These are phyloP conservation scores for Cadophora malorum DNA, from an alignment of 2,329 filamentous ascomycete species.

Conservation along the genomic window DNA sequence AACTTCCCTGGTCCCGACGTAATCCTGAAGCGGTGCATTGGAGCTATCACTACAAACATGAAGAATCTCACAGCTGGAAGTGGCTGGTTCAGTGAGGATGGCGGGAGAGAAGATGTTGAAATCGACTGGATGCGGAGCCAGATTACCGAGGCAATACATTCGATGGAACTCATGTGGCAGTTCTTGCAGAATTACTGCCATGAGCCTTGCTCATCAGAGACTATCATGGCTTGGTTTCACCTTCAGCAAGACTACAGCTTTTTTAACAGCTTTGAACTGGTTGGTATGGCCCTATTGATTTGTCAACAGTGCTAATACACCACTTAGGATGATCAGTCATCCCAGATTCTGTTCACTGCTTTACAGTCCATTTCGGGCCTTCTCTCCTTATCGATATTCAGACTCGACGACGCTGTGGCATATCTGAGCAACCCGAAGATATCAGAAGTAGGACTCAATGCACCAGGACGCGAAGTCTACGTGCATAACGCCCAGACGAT, in stretches of 20 bases:
- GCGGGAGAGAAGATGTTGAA: slow-evolving; percentile 59
- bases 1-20: background rate
- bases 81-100: slow-evolving; percentile 53
- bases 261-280: slow-evolving; percentile 66
- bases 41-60: slow-evolving; percentile 55
- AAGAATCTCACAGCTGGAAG: slow-evolving; percentile 50
- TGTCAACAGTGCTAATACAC: slow-evolving; percentile 21
- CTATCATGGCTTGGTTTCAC: slow-evolving; percentile 76
- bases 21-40: slow-evolving; percentile 50
- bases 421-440: slow-evolving; percentile 43
- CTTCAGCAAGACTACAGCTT: slow-evolving; percentile 73
- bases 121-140: slow-evolving; percentile 66
- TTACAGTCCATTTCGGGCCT: slow-evolving; percentile 74
- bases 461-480: slow-evolving; percentile 61
- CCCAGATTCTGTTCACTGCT: slow-evolving; percentile 57
- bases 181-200: slow-evolving; percentile 65
- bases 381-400: slow-evolving; percentile 75
- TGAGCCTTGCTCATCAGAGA: slow-evolving; percentile 59
- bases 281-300: slow-evolving; percentile 44
- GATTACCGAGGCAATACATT: slow-evolving; percentile 74
- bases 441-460: slow-evolving; percentile 35
- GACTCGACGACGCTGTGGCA: slow-evolving; percentile 47
- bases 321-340: slow-evolving; percentile 35
- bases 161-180: slow-evolving; percentile 76
- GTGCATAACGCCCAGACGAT: slow-evolving; percentile 73